Base-by-base conservation (phyloP, 2,329 filamentous ascomycete species). In the Xylariaceae sp. region DNA sequence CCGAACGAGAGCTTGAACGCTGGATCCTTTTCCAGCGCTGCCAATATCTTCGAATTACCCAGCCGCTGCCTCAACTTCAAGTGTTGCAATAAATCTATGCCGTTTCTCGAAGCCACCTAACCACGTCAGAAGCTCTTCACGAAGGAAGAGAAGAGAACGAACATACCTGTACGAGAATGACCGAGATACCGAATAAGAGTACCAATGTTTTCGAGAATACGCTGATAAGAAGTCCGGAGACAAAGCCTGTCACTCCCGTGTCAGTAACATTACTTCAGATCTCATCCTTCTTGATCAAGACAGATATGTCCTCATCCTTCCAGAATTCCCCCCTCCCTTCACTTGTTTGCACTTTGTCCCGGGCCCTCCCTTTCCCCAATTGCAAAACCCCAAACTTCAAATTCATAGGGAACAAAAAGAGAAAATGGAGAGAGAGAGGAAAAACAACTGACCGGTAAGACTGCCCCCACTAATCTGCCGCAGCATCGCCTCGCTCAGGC, bases 161-260 rank as follows among this genome's bases (percentile, higher is more conserved):
- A 34, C 43, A 4, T 40, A 85, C 82, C 66, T 87, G 79, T 13
- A 85, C 56, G 22, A 77, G 69, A 12, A 86, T 67, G 18, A 87
- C 74, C 9, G 81, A 63, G 11, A 87, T 56, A 0, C 85, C 85
- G 16, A 85, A 65, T 16, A 90, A 60, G 13, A 89, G 55, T 1
- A 84, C 82, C 36, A 90, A 66, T 1, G 83, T 79, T 57, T 79
- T 79, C 8, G 83, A 88, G 61, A 90, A 88, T 13, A 84, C 68
- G 44, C 81, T 80, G 19, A 89, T 72, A 0, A 83, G 65, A 24
- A 90, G 54, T 1, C 85, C 85, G 3, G 74, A 64, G n/a, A 75
- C 53, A 41, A 86, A 77, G 15, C 83, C 81, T 83, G 36, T 12
- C n/a, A 24, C 11, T 26, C 11, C 22, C 11, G 6, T 11, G 22